Evolutionary conservation across 192 early-diverging fungal species (phyloP).

Genomic region (Piromyces finnis): DNA sequence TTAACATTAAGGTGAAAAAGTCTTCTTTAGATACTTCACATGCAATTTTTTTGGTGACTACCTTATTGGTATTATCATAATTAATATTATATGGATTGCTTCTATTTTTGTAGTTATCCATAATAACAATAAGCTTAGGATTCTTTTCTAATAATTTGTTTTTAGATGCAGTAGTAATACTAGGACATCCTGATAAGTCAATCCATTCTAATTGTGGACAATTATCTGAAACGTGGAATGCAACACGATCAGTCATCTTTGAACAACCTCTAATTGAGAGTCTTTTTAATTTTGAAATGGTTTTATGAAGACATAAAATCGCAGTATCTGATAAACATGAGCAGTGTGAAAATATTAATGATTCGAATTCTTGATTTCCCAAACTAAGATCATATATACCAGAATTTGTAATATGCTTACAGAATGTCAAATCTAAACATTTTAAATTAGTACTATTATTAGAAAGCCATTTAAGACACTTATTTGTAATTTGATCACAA

Average conservation of each 20-base stretch:
- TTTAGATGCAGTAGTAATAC: neutral
- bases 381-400: constrained; percentile 24
- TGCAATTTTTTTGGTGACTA: neutral
- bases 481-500: constrained; percentile 27
- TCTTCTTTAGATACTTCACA: neutral
- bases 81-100: neutral
- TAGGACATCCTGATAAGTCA: neutral
- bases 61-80: neutral
- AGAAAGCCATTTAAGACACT: constrained; percentile 28
- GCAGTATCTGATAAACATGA: constrained; percentile 19
- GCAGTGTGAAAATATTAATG: constrained; percentile 18
- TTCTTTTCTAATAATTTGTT: neutral
- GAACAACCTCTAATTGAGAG: constrained; percentile 11
- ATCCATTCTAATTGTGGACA: neutral
- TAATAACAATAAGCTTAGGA: neutral
- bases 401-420: constrained; percentile 23
- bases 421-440: constrained; percentile 17
- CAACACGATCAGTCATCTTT: constrained; percentile 15
- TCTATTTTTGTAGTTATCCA: neutral
- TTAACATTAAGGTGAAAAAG: neutral
- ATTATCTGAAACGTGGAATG: neutral
- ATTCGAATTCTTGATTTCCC: constrained; percentile 13
- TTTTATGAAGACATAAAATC: constrained; percentile 5
- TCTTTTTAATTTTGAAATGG: neutral
- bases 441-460: constrained; percentile 12